Evolutionary conservation across 805 yeast genomes (phyloP).

Genomic region (Starmerella sp.): DNA sequence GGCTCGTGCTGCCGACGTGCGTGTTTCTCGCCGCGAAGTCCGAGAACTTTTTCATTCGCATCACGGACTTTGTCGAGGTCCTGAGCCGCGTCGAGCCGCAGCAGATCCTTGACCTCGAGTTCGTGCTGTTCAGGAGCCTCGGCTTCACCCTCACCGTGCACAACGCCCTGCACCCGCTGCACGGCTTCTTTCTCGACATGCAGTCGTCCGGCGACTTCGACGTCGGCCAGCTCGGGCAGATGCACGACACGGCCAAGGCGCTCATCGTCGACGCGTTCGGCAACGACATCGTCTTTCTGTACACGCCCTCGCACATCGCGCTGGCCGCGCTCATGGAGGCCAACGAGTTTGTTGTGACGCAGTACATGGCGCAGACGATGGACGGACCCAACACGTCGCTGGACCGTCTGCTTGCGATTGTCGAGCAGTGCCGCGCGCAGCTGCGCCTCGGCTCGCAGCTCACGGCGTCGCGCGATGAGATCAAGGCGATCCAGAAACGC

Average conservation of each 20-base stretch:
- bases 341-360: constrained; percentile 51
- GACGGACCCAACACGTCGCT: constrained; percentile 22
- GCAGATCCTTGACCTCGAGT: constrained; percentile 69
- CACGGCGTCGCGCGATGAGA: constrained; percentile 24
- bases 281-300: constrained; percentile 66
- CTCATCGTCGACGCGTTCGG: constrained; percentile 56
- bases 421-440: constrained; percentile 24
- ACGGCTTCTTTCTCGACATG: constrained; percentile 87
- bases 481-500: constrained; percentile 28
- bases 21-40: constrained; percentile 85
- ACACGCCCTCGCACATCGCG: constrained; percentile 93
- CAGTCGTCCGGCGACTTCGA: constrained; percentile 43
- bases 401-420: constrained; percentile 21
- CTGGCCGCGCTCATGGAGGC: constrained; percentile 66
- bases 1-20: constrained; percentile 64
- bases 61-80: constrained; percentile 63
- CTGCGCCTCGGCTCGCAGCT: constrained; percentile 19
- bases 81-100: constrained; percentile 43
- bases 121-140: constrained; percentile 58
- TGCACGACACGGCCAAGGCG: constrained; percentile 60
- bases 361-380: constrained; percentile 57
- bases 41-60: constrained; percentile 81
- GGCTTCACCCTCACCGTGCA: constrained; percentile 74
- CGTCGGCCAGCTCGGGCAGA: constrained; percentile 45
- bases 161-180: constrained; percentile 80